A percentile compares a stretch with the other conserved stretches of the same genome.
Conservation (phyloP, 2,329 filamentous ascomycete genomes). For the Zymoseptoria brevis region DNA sequence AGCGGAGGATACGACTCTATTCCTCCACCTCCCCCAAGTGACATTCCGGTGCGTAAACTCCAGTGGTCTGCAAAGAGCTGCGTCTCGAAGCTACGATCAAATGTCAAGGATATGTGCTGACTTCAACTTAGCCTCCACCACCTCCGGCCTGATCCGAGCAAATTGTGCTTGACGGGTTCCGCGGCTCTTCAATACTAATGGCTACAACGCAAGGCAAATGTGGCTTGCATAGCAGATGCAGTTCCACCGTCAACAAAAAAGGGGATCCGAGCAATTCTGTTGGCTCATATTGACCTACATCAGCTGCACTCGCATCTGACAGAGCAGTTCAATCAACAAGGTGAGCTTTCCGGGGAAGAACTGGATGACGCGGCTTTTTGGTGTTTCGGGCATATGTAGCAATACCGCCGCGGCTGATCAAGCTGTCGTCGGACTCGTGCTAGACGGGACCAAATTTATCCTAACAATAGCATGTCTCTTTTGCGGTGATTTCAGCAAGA, state of each 20-base stretch:
- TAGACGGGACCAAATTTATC: background rate
- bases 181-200: background rate
- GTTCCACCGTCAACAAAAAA: background rate
- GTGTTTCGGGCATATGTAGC: background rate
- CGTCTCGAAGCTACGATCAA: too few species aligned
- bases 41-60: conserved; percentile 39
- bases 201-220: background rate
- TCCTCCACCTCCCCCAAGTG: conserved; percentile 53
- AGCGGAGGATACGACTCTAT: conserved; percentile 43
- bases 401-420: background rate
- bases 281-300: background rate
- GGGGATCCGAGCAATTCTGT: background rate
- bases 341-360: background rate
- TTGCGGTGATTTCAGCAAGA: background rate
- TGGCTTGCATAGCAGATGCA: background rate
- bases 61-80: too few species aligned
- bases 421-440: background rate
- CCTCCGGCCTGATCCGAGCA: conserved; percentile 36
- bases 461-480: background rate
- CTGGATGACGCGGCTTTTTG: background rate
- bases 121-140: conserved; percentile 44
- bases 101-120: too few species aligned
- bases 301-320: background rate
- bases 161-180: background rate
- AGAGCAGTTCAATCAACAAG: background rate